Base-by-base conservation (phyloP, 176 grass and related monocot genomes). In the Carex pumila region DNA sequence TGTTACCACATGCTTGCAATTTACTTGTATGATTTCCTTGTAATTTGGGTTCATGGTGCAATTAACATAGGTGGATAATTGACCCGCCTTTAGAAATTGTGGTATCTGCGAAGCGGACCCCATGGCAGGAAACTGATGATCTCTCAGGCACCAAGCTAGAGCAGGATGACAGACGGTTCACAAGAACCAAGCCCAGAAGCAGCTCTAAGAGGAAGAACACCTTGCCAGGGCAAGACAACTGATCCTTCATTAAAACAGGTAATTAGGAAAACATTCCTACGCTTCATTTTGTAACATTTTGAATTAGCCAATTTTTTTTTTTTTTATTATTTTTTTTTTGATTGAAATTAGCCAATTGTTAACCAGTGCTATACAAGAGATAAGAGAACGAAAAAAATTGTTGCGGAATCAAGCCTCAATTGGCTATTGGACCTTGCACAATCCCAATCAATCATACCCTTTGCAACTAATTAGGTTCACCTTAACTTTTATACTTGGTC, bases 41-140 rank as follows among this genome's bases (percentile, higher is more conserved):
- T 78, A 74, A 57, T 57, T 57, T 78, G 12, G 12, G 49, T 29
- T 32, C 73, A 11, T 57, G 5, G 34, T 56, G 10, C 12, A 62
- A 61, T 89, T 22, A 62, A 61, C 88, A 74, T 86, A 99, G 96
- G 14, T 99, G 96, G 96, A 87, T 93, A 56, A 95, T 99, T 50
- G 90, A 95, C 65, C 91, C 93, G 22, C 91, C 93, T 83, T 79
- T 99, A 88, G 93, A 99, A 49, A 88, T 95, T 0, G 88, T 90
- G 2, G 56, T 99, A 62, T 88, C 89, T 29, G 86, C 93, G 71
- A 99, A 95, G 83, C 88, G 88, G 68, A 99, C 96, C 15, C 96
- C 96, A 12, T 99, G 96, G 96, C 91, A 90, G 75, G 89, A 93
- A 87, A 72, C 84, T 72, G 92, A 93, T 5, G 81, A 91, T 59